Conservation (phyloP, 176 grass and related monocot species). For the Lolium perenne region DNA sequence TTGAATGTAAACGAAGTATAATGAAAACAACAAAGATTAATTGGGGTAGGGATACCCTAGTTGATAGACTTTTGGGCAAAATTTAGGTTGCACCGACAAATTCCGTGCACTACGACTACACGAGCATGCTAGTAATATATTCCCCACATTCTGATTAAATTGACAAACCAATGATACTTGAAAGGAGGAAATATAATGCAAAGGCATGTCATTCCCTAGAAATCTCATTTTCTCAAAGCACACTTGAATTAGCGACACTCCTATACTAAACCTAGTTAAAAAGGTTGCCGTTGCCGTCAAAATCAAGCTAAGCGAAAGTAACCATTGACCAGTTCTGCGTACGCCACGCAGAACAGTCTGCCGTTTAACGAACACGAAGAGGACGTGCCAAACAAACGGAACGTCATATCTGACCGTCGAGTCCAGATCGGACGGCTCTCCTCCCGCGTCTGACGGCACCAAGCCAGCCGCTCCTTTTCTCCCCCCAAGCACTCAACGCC, state of each 20-base stretch:
- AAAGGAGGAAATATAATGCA: no score
- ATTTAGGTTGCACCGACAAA: no score
- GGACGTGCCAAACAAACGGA: background rate
- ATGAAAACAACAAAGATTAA: no score
- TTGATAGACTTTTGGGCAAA: no score
- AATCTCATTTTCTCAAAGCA: no score
- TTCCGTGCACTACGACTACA: no score
- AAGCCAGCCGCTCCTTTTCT: conserved; percentile 40
- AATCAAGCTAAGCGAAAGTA: background rate
- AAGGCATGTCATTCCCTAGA: background rate
- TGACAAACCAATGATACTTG: no score
- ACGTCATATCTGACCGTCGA: background rate
- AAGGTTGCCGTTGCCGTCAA: conserved; percentile 9
- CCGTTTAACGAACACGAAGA: background rate
- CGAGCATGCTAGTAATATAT: no score
- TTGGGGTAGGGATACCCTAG: no score
- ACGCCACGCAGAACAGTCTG: background rate
- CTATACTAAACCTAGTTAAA: background rate
- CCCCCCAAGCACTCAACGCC: conserved; percentile 29
- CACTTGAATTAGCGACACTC: background rate
- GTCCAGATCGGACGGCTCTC: conserved; percentile 3
- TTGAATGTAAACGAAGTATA: no score
- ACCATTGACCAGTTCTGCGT: background rate
- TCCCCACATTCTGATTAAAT: no score
- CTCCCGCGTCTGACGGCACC: background rate